Base-by-base conservation (phyloP, 768 basidiomycete species). In the Cyclocybe aegerita region DNA sequence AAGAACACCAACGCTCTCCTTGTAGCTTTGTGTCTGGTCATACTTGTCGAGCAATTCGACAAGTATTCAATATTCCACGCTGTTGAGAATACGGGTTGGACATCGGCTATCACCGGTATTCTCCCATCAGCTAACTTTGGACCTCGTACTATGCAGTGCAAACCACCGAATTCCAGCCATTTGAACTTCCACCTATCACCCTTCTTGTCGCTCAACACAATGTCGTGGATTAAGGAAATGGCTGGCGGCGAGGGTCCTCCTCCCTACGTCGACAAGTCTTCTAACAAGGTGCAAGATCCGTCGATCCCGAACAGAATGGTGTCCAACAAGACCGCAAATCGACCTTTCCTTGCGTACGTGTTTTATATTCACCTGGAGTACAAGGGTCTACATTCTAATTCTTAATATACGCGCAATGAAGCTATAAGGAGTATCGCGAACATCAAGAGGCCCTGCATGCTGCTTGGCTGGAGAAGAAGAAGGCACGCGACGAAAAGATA, bases 251-350 rank as follows among this genome's bases (percentile, higher is more conserved):
- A 70, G 46, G 59, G 63, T 17, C 64, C 71, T 36, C 63, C 71
- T 33, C 70, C 68, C 11, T 75, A 71, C 53, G 62, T 64, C 23
- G 75, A 72, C 30, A 56, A 71, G 36, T 61, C 75, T 9, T 67
- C 72, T 44, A 72, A 80, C 42, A 80, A 80, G 68, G 81, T 83
- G 3, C 65, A 72, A 56, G 88, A 90, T 67, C 86, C 87, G 48
- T 56, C 67, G 46, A 80, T 85, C 53, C 80, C 85, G 2, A 76
- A 79, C 50, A 79, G 88, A 58, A 79, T 81, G 75, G 90, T 95
- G 35, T 81, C 86, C 23, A 82, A 80, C 55, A 96, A 95, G 73
- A 69, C 82, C 38, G 90, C 93, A 30, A 97, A 96, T 70, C 75
- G 77, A 52, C 90, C 94, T 7, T 93, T 91, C 69, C 79, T 95